A percentile compares a stretch with the other conserved stretches of the same genome.
Conservation (phyloP, 768 basidiomycete species). For the Boletellus emodensis region DNA sequence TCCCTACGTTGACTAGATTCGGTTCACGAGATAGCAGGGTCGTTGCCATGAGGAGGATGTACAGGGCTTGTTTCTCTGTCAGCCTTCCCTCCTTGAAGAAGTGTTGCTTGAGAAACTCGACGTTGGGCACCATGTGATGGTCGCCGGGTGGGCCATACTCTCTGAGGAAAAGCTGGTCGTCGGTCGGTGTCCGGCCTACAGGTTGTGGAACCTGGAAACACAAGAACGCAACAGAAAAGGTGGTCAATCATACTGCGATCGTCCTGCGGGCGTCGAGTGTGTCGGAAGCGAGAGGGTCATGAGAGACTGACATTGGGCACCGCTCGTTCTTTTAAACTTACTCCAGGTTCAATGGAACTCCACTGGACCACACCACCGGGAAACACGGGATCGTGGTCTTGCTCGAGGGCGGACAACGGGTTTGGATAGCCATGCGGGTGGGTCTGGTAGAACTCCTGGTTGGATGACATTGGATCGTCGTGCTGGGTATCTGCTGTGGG, state of each 20-base stretch:
- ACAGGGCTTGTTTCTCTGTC: slow-evolving; percentile 80
- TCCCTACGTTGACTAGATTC: slow-evolving; percentile 81
- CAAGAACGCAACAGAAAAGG: slow-evolving; percentile 12
- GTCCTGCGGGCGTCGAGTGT: slow-evolving; percentile 13
- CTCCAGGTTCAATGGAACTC: slow-evolving; percentile 13
- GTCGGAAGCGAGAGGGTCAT: slow-evolving; percentile 6
- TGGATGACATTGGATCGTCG: slow-evolving; percentile 22
- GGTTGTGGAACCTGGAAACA: slow-evolving; percentile 64
- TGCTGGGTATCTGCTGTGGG: slow-evolving; percentile 16
- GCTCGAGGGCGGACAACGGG: slow-evolving; percentile 13
- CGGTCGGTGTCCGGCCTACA: slow-evolving; percentile 57
- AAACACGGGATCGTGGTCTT: slow-evolving; percentile 30
- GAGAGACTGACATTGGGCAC: slow-evolving; percentile 32
- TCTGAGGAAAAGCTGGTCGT: slow-evolving; percentile 65
- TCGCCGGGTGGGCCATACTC: slow-evolving; percentile 39
- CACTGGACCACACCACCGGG: slow-evolving; percentile 26
- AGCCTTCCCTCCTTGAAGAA: slow-evolving; percentile 84
- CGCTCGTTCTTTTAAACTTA: slow-evolving; percentile 28
- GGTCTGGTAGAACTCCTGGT: slow-evolving; percentile 23
- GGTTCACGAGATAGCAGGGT: slow-evolving; percentile 69
- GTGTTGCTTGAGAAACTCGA: slow-evolving; percentile 79
- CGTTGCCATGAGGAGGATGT: slow-evolving; percentile 68
- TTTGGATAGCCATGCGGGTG: slow-evolving; percentile 13
- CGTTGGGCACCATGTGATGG: slow-evolving; percentile 57
- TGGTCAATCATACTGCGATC: slow-evolving; percentile 28